Conservation (phyloP, 2,329 filamentous ascomycete species). For the Aspergillus melleus region DNA sequence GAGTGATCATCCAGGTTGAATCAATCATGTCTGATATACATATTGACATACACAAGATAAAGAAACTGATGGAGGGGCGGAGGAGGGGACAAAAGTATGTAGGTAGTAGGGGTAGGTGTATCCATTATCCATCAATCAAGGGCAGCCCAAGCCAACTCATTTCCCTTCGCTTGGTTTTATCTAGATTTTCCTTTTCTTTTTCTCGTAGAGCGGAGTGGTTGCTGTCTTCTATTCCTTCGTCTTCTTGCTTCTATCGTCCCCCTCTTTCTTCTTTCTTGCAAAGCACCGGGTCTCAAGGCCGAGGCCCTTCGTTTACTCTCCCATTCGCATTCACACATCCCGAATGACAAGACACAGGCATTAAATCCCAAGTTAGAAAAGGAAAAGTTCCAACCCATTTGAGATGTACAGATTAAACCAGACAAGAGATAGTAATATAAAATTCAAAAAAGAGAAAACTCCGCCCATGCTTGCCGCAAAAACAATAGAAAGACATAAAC, state of each 20-base stretch:
- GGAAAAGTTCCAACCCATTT: background rate
- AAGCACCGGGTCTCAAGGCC: background rate
- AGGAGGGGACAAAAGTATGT: background rate
- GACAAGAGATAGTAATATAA: slow-evolving; percentile 9
- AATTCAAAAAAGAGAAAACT: slow-evolving; percentile 22
- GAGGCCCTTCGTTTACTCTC: background rate
- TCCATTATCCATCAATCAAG: background rate
- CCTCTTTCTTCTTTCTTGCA: background rate
- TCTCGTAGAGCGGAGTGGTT: slow-evolving; percentile 21
- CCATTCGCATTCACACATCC: background rate
- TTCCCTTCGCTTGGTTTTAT: background rate
- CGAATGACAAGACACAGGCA: background rate
- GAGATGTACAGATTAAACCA: slow-evolving; percentile 7
- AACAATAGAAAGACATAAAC: slow-evolving; percentile 24
- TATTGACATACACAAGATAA: background rate
- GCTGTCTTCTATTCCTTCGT: slow-evolving; percentile 1
- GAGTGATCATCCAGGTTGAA: background rate
- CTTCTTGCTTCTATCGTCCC: background rate
- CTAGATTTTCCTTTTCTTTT: background rate
- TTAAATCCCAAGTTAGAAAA: background rate
- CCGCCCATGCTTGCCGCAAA: slow-evolving; percentile 35
- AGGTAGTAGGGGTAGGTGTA: background rate
- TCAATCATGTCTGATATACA: background rate
- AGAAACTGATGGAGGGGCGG: background rate
- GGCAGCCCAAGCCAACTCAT: too few relatives aligned